Evolutionary conservation across 208 protist species (phyloP).

Genomic region (Lotmaria passim): DNA sequence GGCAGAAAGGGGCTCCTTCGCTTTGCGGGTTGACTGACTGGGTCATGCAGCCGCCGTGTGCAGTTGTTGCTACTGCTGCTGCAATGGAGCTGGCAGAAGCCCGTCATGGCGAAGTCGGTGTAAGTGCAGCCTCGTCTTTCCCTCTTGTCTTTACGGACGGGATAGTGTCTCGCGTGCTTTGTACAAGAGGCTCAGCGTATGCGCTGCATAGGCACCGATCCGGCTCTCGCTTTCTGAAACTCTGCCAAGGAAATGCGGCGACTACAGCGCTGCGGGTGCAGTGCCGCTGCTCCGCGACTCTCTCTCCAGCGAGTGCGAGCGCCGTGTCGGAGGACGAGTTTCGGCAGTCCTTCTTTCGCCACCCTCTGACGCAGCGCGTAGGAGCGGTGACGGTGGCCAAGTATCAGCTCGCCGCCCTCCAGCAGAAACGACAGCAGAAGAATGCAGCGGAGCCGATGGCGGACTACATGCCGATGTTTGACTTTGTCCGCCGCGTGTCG

Average conservation of each 20-base stretch:
- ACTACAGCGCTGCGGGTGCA: constrained; percentile 12
- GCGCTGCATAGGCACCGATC: neutral
- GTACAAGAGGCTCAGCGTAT: no score
- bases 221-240: no score
- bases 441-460: neutral
- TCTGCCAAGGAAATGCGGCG: no score
- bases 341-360: constrained; percentile 25
- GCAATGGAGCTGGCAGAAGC: neutral
- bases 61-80: neutral
- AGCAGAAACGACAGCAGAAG: neutral
- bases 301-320: no score
- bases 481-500: constrained; percentile 60
- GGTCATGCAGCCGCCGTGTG: neutral
- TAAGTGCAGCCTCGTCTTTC: no score
- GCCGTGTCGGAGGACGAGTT: constrained; percentile 13
- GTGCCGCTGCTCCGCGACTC: constrained; percentile 8
- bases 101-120: neutral
- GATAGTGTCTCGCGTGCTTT: no score
- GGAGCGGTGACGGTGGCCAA: constrained; percentile 51
- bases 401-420: constrained; percentile 3
- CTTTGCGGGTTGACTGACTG: neutral
- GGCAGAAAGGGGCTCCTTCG: neutral
- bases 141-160: no score
- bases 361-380: constrained; percentile 50
- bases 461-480: constrained; percentile 44